A percentile compares a stretch with the other conserved stretches of the same genome.
Conservation (phyloP, 768 basidiomycete genomes). For the Xerocomus potaroensis region DNA sequence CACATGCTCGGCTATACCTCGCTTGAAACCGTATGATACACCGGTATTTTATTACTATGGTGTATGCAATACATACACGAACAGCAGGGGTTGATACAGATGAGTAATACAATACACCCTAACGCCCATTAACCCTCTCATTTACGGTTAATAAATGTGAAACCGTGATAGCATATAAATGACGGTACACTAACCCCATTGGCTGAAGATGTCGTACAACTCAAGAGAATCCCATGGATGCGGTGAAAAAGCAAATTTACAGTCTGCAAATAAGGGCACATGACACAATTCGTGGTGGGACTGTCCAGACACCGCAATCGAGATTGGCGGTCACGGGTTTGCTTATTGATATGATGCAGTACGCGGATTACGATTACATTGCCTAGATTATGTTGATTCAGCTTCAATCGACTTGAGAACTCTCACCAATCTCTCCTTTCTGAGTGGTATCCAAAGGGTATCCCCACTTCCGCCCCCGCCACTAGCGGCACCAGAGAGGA, state of each 20-base stretch:
- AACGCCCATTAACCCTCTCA: background rate
- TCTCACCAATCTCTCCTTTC: constrained; percentile 64
- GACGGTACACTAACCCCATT: background rate
- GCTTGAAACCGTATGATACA: background rate
- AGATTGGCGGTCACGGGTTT: background rate
- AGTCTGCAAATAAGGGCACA: background rate
- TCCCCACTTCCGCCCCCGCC: constrained; percentile 45
- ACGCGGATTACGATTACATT: background rate
- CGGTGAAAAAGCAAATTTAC: background rate
- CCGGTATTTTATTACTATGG: background rate
- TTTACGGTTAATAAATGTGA: background rate
- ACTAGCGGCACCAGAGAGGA: constrained; percentile 46
- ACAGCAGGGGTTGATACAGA: background rate
- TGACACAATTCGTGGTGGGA: background rate
- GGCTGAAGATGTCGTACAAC: background rate
- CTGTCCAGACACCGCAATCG: background rate
- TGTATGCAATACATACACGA: no score
- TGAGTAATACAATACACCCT: background rate
- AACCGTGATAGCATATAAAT: background rate
- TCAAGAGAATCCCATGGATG: background rate
- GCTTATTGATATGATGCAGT: background rate
- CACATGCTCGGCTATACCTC: background rate
- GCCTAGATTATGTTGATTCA: constrained; percentile 13
- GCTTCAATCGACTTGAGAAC: constrained; percentile 36
- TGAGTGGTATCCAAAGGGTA: constrained; percentile 82